phyloP scores from a whole-genome alignment of 257 asterid genomes.

The Jaltomata sinuosa region DNA sequence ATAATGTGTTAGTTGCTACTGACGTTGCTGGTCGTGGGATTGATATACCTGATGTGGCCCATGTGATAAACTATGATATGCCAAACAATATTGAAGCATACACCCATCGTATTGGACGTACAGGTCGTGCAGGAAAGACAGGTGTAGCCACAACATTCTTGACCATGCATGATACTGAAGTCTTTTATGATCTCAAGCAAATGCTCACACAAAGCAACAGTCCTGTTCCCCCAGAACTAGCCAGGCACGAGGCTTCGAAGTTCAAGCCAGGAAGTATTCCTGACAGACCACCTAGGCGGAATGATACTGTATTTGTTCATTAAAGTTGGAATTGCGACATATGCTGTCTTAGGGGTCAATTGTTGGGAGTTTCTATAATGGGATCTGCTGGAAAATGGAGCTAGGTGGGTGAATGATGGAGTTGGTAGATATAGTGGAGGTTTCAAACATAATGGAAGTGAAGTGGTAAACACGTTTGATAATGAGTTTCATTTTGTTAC shows the following conservation, averaged over 20 bases:
- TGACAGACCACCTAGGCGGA: neutral
- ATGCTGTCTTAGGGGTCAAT: neutral
- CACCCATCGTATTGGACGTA: constrained; percentile 6
- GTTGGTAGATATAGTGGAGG: neutral
- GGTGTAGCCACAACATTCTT: constrained; percentile 57
- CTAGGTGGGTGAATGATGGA: neutral
- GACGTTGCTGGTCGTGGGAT: constrained; percentile 68
- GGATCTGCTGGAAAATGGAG: neutral
- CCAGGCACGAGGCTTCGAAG: neutral
- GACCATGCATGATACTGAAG: constrained; percentile 49
- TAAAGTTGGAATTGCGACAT: neutral
- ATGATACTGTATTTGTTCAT: neutral
- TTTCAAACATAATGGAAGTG: neutral
- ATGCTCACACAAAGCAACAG: constrained; percentile 48
- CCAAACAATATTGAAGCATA: constrained; percentile 17
- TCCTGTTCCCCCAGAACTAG: constrained; percentile 4
- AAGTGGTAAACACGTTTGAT: neutral
- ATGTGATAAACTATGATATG: constrained; percentile 52
- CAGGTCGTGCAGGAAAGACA: constrained; percentile 27
- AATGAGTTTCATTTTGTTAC: neutral
- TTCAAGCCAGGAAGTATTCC: constrained; percentile 5
- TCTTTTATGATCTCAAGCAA: constrained; percentile 21
- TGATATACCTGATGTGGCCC: constrained; percentile 61
- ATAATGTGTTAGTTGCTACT: constrained; percentile 50
- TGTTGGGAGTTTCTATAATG: neutral